Evolutionary conservation across 768 basidiomycete genomes (phyloP), one percentile per base, ranked within the genome.

Genomic region (Leccinum obscurum): DNA sequence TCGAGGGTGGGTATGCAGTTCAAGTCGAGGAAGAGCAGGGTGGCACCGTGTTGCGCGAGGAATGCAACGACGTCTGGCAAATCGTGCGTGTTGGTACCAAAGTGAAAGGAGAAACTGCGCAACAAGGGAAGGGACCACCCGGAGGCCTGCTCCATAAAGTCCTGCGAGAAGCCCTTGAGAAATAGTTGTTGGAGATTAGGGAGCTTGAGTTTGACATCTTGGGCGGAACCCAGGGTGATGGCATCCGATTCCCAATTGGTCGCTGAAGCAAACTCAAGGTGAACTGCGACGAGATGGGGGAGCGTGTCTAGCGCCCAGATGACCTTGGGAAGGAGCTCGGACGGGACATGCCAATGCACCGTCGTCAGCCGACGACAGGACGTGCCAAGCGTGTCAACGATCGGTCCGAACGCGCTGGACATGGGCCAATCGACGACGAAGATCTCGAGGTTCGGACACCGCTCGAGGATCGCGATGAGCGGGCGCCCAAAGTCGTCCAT

Each of bases 231-330:
- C 1, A 91, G 77, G 8, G 77, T 77, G 41, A 83, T 75, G 14
- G 72, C 72, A 30, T 85, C 84, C n/a, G 77, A 63, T 41, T 77
- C 78, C 35, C 30, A 30, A 30, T 61, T 60, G 41, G 66, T 44
- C 11, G 72, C 58, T 0, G 50, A 24, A 3, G 66, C 66, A 48
- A 89, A 81, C 30, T 84, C 78, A 59, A 92, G 78, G 63, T 84
- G 83, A 3, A 81, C 79, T 3, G 83, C 81, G 8, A 83, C 75
- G 44, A 92, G 75, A 55, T 73, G 72, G 1, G 84, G 84, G 5
- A 92, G 80, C 1, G 83, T 80, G 56, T 85, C 82, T 2, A 92
- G 76, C 6, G 88, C 85, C 86, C 87, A 88, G 49, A 91, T 90
- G 5, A 89, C 80, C 66, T 87, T 88, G 13, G 85, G 77, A 2